Evolutionary conservation across 2,329 filamentous ascomycete genomes (phyloP).

Genomic region (Thermothelomyces thermophilus): DNA sequence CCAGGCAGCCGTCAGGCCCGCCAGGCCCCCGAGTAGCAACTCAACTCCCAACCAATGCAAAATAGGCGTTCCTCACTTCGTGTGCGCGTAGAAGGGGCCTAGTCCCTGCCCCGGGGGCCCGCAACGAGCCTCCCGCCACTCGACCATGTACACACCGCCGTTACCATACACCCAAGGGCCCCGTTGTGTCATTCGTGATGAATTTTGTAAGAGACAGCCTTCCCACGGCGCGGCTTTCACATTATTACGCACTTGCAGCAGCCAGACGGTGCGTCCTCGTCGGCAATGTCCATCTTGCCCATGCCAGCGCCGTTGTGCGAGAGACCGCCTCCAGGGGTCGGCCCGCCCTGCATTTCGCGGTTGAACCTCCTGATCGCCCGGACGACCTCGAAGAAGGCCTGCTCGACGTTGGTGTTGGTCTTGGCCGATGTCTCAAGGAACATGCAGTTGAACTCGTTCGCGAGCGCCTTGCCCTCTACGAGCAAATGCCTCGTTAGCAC

Average conservation of each 20-base stretch:
- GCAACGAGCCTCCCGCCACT: background rate
- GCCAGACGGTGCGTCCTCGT: constrained; percentile 59
- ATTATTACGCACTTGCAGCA: constrained; percentile 90
- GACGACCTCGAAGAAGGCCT: constrained; percentile 97
- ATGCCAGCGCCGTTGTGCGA: constrained; percentile 55
- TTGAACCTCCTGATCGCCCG: constrained; percentile 97
- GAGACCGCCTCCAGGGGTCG: constrained; percentile 60
- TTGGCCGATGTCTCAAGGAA: constrained; percentile 99
- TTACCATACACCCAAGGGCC: background rate
- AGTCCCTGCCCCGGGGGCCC: background rate
- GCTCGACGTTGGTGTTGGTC: constrained; percentile 95
- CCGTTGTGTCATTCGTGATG: background rate
- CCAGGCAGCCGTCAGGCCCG: background rate
- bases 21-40: background rate
- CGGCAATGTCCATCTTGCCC: constrained; percentile 74
- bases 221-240: constrained; percentile 44
- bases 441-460: constrained; percentile 85
- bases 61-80: background rate
- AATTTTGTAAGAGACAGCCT: background rate
- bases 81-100: background rate
- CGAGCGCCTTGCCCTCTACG: constrained; percentile 82
- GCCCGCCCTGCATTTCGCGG: constrained; percentile 91
- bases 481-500: constrained; percentile 13
- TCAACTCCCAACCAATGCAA: constrained; percentile 10
- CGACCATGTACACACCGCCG: constrained; percentile 7